A percentile compares a stretch with the other conserved stretches of the same genome.
Evolutionary conservation across 805 yeast species (phyloP).

Genomic region (Phaffomyces antillensis): DNA sequence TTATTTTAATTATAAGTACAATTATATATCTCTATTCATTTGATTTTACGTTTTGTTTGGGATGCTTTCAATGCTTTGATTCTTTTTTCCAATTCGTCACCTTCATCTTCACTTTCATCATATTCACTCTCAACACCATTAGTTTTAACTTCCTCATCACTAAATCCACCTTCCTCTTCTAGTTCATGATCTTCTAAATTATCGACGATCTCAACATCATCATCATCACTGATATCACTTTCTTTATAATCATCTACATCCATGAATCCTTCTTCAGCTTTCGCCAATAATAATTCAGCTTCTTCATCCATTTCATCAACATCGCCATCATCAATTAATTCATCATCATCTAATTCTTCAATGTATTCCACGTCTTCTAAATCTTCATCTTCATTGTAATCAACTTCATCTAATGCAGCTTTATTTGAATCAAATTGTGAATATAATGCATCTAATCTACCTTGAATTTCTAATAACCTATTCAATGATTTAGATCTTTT

Average conservation of each 20-base stretch:
- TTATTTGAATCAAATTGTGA: slow-evolving; percentile 57
- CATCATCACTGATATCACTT: slow-evolving; percentile 22
- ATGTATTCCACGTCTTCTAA: slow-evolving; percentile 49
- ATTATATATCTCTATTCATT: slow-evolving; percentile 1
- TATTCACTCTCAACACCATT: slow-evolving; percentile 18
- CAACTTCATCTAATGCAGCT: slow-evolving; percentile 35
- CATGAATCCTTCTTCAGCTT: slow-evolving; percentile 24
- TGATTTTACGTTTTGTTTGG: slow-evolving; percentile 17
- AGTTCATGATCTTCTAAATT: slow-evolving; percentile 22
- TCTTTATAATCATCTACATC: slow-evolving; percentile 18
- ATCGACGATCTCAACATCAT: slow-evolving; percentile 12
- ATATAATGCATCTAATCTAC: slow-evolving; percentile 65
- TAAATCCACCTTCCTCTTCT: slow-evolving; percentile 27
- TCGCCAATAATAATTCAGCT: slow-evolving; percentile 21
- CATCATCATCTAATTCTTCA: slow-evolving; percentile 52
- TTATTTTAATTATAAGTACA: not conserved
- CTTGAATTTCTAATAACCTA: slow-evolving; percentile 71
- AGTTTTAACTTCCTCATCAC: slow-evolving; percentile 23
- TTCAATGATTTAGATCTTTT: slow-evolving; percentile 65
- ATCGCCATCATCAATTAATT: too few relatives aligned
- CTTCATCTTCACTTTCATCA: slow-evolving; percentile 23
- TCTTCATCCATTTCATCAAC: slow-evolving; percentile 35
- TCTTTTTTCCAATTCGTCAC: slow-evolving; percentile 18
- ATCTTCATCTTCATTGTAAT: slow-evolving; percentile 35
- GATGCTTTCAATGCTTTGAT: slow-evolving; percentile 15